These are phyloP conservation scores for Lotus japonicus DNA, from an alignment of 306 rosid species.

Conservation along the genomic window DNA sequence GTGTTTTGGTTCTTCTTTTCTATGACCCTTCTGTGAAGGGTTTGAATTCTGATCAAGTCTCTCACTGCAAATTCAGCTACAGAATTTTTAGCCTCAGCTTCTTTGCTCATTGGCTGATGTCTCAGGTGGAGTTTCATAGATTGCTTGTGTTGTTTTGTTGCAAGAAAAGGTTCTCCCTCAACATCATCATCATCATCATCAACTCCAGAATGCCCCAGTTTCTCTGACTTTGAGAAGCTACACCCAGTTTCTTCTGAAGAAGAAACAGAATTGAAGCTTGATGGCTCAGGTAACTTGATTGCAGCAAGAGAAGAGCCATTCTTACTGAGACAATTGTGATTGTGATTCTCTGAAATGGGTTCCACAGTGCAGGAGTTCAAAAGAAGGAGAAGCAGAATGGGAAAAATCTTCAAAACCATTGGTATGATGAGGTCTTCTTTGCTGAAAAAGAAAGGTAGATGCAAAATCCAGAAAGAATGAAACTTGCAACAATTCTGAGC, in stretches of 20 bases:
- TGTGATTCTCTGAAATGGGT: constrained; percentile 25
- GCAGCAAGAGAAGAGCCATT: constrained; percentile 53
- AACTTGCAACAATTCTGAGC: too few species aligned
- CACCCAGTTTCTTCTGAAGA: constrained; percentile 42
- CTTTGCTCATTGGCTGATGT: constrained; percentile 25
- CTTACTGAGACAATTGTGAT: constrained; percentile 20
- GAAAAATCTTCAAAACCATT: constrained; percentile 25
- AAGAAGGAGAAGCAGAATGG: constrained; percentile 22
- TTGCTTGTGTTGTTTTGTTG: constrained; percentile 13
- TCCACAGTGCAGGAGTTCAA: constrained; percentile 11
- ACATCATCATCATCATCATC: neutral
- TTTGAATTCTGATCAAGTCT: constrained; percentile 60
- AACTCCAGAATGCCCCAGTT: constrained; percentile 19
- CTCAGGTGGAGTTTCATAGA: constrained; percentile 54
- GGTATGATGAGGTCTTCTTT: neutral
- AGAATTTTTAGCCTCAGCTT: constrained; percentile 36
- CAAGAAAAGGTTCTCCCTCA: neutral
- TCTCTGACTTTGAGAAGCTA: constrained; percentile 20
- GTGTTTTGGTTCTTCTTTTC: constrained; percentile 76
- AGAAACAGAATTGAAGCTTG: constrained; percentile 47
- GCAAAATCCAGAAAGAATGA: too few species aligned
- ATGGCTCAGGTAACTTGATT: constrained; percentile 50
- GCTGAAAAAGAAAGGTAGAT: too few species aligned
- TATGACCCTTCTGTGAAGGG: constrained; percentile 49
- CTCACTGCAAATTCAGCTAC: constrained; percentile 34